A percentile compares a stretch with the other conserved stretches of the same genome.
phyloP scores from a whole-genome alignment of 2,329 filamentous ascomycete genomes.

The Sphaerulina vaccinii region DNA sequence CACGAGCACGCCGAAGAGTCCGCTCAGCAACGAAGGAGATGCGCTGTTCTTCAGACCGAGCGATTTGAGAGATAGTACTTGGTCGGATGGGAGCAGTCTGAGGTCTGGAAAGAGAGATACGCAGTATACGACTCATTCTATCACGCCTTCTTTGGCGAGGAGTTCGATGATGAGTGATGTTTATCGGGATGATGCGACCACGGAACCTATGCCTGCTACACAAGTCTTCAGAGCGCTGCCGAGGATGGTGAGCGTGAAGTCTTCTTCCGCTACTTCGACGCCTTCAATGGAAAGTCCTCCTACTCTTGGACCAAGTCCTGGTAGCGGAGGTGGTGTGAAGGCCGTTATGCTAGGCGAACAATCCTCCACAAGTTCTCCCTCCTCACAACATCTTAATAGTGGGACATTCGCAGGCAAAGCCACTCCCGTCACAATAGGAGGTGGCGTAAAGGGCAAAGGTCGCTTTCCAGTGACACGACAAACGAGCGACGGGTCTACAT shows the following conservation, averaged over 20 bases:
- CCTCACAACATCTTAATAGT: constrained; percentile 33
- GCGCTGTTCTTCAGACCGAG: constrained; percentile 93
- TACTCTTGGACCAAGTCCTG: constrained; percentile 21
- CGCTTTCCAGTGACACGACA: constrained; percentile 33
- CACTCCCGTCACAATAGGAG: constrained; percentile 46
- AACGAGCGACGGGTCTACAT: constrained; percentile 28
- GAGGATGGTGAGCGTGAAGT: constrained; percentile 86
- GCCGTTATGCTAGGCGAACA: constrained; percentile 43
- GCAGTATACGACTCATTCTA: constrained; percentile 47
- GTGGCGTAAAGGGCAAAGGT: constrained; percentile 34
- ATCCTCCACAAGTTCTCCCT: constrained; percentile 34
- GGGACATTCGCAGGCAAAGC: constrained; percentile 43
- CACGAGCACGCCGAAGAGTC: constrained; percentile 57
- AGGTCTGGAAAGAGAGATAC: constrained; percentile 39
- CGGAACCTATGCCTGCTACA: constrained; percentile 75
- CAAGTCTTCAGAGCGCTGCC: constrained; percentile 86
- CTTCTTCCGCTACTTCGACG: constrained; percentile 15
- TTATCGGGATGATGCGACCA: constrained; percentile 85
- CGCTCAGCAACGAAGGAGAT: constrained; percentile 57
- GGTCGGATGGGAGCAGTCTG: constrained; percentile 67
- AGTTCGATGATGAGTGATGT: constrained; percentile 82
- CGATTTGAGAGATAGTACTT: constrained; percentile 86
- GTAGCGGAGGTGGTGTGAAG: constrained; percentile 3
- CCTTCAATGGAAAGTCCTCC: constrained; percentile 14
- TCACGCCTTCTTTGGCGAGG: constrained; percentile 50